Base-by-base conservation (phyloP, 1,284 basidiomycete species). In the Ganoderma leucocontextum region DNA sequence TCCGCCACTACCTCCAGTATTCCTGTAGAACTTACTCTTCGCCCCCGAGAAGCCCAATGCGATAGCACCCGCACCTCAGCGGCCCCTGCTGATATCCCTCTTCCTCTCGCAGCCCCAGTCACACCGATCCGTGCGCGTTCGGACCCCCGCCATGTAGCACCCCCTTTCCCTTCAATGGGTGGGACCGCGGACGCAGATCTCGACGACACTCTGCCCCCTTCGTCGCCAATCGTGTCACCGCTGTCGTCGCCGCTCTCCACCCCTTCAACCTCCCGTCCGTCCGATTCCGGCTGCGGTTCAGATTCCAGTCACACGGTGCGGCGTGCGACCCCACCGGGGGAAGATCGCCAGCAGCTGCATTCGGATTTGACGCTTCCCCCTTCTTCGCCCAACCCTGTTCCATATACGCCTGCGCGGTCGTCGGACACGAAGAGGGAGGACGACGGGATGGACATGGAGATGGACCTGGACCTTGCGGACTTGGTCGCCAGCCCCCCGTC, bases 401-500 rank as follows among this genome's bases (percentile, higher is more conserved):
- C 72, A 19, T 49, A 33, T 8, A 59, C 69, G n/a, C 71, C 65
- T n/a, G 47, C 38, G 47, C 57, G 47, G 36, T 33, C 29, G 25
- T 7, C 22, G 25, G 25, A 57, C 3, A n/a, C 19, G 0, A 17
- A 12, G 25, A 33, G 13, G 52, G 25, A 15, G 10, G 15, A 57
- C 53, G 44, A 58, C 33, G 9, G 8, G 33, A 22, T n/a, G 19
- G 29, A 60, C 0, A 4, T 7, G 1, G 66, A 62, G 17, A 39
- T 10, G 19, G 69, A 66, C 17, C 25, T 66, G 58, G 64, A 55
- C 17, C 61, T 68, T 0, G 52, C 29, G 13, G 71, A 69, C 10
- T 17, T 68, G 29, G 53, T 58, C 52, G 69, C 71, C 5, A 71
- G 69, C 3, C 72, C 72, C 5, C 72, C 72, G 4, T 73, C 72